phyloP scores from a whole-genome alignment of 176 grass and related monocot species.

The Bromus sterilis region DNA sequence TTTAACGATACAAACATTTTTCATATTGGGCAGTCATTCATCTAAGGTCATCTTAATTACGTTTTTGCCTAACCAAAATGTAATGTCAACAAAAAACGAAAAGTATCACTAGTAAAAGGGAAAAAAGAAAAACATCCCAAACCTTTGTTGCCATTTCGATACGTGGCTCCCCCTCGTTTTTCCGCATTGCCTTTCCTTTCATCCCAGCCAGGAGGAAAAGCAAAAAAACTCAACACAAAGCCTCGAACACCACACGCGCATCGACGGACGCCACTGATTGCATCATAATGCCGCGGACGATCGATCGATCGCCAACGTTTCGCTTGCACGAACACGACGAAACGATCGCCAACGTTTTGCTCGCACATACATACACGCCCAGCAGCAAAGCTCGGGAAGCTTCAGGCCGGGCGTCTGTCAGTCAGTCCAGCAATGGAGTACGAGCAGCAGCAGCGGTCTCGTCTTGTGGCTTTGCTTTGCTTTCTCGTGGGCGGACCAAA shows the following conservation, averaged over 20 bases:
- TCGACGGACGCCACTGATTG: background rate
- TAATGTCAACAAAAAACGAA: no score
- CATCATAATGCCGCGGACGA: background rate
- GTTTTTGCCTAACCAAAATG: no score
- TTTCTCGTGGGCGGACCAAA: constrained; percentile 15
- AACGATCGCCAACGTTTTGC: background rate
- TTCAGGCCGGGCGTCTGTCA: no score
- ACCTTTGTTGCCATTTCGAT: background rate
- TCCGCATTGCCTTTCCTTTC: background rate
- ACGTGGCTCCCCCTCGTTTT: background rate
- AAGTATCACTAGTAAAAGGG: background rate
- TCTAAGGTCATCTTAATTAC: no score
- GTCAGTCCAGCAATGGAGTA: constrained; percentile 25
- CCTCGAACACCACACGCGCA: background rate
- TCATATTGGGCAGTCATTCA: no score
- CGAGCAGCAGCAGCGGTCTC: background rate
- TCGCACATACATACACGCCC: background rate
- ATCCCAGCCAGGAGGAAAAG: background rate
- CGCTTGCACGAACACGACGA: background rate
- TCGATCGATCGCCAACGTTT: background rate
- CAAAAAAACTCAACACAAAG: background rate
- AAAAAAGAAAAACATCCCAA: background rate
- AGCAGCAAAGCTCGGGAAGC: background rate
- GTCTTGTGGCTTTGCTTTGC: background rate
- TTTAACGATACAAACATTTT: no score